A percentile compares a stretch with the other conserved stretches of the same genome.
Conservation (phyloP, 2,329 filamentous ascomycete species). For the Trichoderma cornu-damae region DNA sequence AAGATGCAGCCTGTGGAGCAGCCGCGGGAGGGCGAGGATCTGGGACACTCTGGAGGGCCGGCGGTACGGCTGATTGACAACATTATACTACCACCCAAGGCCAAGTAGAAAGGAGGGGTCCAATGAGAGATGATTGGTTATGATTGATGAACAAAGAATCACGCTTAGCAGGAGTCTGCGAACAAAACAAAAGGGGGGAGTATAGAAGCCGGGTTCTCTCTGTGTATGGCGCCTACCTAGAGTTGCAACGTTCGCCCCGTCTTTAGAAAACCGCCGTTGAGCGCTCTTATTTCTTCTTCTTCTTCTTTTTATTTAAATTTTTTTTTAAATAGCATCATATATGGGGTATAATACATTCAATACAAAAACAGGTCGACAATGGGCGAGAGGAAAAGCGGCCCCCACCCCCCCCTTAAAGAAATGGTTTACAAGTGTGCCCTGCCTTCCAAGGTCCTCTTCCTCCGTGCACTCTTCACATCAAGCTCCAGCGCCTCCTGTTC, state of each 20-base stretch:
- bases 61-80: conserved; percentile 91
- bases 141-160: conserved; percentile 1
- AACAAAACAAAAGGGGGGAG: no score
- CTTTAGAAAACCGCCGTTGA: neutral
- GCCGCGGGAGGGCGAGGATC: conserved; percentile 63
- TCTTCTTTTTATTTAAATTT: no score
- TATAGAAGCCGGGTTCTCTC: neutral
- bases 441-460: conserved; percentile 45
- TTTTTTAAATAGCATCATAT: conserved; percentile 9
- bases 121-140: neutral
- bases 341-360: conserved; percentile 17
- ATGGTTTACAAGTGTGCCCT: conserved; percentile 44
- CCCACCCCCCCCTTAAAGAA: no score
- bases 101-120: conserved; percentile 22
- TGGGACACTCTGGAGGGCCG: conserved; percentile 67
- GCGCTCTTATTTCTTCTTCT: neutral
- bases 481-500: conserved; percentile 43
- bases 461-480: conserved; percentile 43
- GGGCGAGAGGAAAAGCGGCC: neutral
- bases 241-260: neutral
- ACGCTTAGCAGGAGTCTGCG: neutral
- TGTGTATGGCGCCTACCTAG: neutral
- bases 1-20: conserved; percentile 81
- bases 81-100: conserved; percentile 57
- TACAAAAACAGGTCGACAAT: neutral